phyloP scores from a whole-genome alignment of 768 basidiomycete genomes.

The Trametes cingulata region DNA sequence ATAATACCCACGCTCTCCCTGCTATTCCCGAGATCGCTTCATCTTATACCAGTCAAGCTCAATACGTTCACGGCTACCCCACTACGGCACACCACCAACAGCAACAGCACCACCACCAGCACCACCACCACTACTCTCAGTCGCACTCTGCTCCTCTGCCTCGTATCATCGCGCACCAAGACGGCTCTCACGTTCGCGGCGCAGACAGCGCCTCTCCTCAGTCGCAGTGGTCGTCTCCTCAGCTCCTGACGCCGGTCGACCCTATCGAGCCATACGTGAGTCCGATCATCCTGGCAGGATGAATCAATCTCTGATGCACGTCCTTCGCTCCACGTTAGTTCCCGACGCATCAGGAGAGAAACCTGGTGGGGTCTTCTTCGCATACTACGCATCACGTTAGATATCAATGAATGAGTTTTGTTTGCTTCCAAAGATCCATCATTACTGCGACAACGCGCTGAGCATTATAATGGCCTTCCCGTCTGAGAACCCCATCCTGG shows the following conservation, averaged over 20 bases:
- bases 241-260: slow-evolving; percentile 46
- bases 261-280: slow-evolving; percentile 69
- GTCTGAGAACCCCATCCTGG: slow-evolving; percentile 45
- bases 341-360: slow-evolving; percentile 47
- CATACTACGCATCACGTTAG: slow-evolving; percentile 49
- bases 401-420: slow-evolving; percentile 48
- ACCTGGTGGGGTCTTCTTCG: slow-evolving; percentile 46
- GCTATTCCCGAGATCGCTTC: slow-evolving; percentile 59
- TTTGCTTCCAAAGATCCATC: slow-evolving; percentile 39
- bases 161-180: slow-evolving; percentile 42
- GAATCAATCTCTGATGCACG: neutral
- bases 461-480: slow-evolving; percentile 49
- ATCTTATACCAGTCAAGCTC: slow-evolving; percentile 49
- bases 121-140: slow-evolving; percentile 26
- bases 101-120: slow-evolving; percentile 7
- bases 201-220: slow-evolving; percentile 49
- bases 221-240: slow-evolving; percentile 56
- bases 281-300: slow-evolving; percentile 10
- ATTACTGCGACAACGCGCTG: slow-evolving; percentile 48
- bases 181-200: slow-evolving; percentile 45
- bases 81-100: slow-evolving; percentile 33
- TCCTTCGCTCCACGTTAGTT: slow-evolving; percentile 32
- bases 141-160: slow-evolving; percentile 31
- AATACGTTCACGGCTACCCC: slow-evolving; percentile 49
- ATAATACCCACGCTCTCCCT: slow-evolving; percentile 42